These are phyloP conservation scores for Linanthus parryae DNA, from an alignment of 148 eudicot genomes.

Conservation along the genomic window DNA sequence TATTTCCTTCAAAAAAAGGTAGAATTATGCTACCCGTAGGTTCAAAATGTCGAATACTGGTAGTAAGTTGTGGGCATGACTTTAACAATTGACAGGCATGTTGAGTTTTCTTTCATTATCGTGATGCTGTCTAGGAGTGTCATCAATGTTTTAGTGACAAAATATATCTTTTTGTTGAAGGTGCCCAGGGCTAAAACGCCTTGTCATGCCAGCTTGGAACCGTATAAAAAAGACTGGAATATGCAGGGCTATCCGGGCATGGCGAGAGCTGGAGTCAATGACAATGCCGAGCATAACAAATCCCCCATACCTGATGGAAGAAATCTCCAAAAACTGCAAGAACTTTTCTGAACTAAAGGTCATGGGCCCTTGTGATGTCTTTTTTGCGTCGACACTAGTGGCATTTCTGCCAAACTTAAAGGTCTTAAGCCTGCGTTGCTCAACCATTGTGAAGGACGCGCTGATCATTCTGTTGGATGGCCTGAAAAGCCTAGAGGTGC, in stretches of 20 bases:
- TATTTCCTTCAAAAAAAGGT: too few relatives aligned
- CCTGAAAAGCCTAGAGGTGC: constrained; percentile 28
- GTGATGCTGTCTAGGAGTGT: too few relatives aligned
- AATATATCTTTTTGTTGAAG: too few relatives aligned
- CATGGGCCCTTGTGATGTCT: constrained; percentile 33
- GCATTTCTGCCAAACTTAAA: constrained; percentile 26
- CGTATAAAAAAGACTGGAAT: constrained; percentile 42
- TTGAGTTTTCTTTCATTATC: too few relatives aligned
- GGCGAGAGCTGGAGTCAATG: constrained; percentile 41
- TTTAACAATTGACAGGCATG: too few relatives aligned
- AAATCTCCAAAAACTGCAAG: constrained; percentile 39
- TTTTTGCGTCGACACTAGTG: constrained; percentile 23
- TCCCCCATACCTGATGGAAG: constrained; percentile 36
- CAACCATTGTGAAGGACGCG: constrained; percentile 26
- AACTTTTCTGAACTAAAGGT: constrained; percentile 40
- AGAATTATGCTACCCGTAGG: too few relatives aligned
- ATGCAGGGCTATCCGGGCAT: constrained; percentile 29
- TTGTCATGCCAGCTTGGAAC: constrained; percentile 54
- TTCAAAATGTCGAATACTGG: too few relatives aligned
- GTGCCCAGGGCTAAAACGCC: constrained; percentile 33
- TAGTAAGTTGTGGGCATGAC: too few relatives aligned
- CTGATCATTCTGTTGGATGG: constrained; percentile 28
- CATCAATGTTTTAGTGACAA: too few relatives aligned
- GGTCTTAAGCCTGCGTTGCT: constrained; percentile 43
- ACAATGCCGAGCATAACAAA: constrained; percentile 38